Percentiles rank a stretch among this genome's conserved stretches.
Conservation (phyloP, 768 basidiomycete species). For the Clitopilus passeckerianus region DNA sequence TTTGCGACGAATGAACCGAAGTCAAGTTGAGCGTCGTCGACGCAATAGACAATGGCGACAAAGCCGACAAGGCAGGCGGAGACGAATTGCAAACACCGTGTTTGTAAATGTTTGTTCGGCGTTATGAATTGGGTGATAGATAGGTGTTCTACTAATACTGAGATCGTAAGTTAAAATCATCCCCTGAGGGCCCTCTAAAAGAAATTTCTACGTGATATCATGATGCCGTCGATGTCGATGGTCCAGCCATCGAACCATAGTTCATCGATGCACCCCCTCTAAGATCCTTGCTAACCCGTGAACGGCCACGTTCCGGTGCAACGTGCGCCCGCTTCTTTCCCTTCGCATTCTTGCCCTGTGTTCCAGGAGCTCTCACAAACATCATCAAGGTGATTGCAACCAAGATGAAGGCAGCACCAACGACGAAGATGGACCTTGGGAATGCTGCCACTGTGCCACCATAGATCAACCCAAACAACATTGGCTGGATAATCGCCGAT, state of each 20-base stretch:
- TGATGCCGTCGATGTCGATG: neutral
- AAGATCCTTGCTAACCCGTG: constrained; percentile 44
- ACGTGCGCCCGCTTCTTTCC: constrained; percentile 9
- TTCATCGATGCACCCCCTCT: constrained; percentile 29
- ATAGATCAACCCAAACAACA: constrained; percentile 72
- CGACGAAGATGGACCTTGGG: constrained; percentile 67
- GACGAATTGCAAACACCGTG: constrained; percentile 15
- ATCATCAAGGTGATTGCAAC: constrained; percentile 29
- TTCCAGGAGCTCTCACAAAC: constrained; percentile 36
- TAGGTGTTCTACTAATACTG: neutral
- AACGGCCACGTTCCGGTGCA: constrained; percentile 38
- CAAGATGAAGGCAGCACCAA: constrained; percentile 47
- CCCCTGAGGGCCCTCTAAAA: neutral
- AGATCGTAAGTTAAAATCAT: neutral
- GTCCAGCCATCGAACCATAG: constrained; percentile 6
- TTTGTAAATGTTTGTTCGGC: neutral
- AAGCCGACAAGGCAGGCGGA: constrained; percentile 9
- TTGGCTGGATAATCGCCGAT: constrained; percentile 35
- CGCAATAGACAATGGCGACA: constrained; percentile 16
- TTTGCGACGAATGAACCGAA: neutral
- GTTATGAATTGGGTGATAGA: neutral
- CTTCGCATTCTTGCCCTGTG: constrained; percentile 12
- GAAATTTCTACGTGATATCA: neutral
- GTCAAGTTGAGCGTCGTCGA: constrained; percentile 7
- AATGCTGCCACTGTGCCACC: constrained; percentile 60